A percentile compares a stretch with the other conserved stretches of the same genome.
phyloP scores from a whole-genome alignment of 1,139 yeast genomes.

The Kodamaea fungicola region DNA sequence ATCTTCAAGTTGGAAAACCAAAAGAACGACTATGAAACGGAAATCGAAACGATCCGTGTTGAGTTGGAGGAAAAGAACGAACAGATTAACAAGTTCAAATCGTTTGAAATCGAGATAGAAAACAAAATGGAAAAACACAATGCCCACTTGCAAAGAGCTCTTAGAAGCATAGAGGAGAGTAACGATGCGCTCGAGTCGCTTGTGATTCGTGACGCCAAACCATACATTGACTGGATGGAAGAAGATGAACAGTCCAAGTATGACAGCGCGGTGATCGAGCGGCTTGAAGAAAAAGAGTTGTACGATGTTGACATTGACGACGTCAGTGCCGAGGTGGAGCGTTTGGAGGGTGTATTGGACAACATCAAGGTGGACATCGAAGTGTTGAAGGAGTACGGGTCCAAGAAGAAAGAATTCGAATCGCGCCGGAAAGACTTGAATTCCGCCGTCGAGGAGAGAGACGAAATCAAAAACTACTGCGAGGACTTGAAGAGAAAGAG shows the following conservation, averaged over 20 bases:
- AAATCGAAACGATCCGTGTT: constrained; percentile 36
- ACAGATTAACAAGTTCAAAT: constrained; percentile 58
- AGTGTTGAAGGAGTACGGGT: constrained; percentile 72
- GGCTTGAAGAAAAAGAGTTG: constrained; percentile 52
- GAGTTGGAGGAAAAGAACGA: constrained; percentile 50
- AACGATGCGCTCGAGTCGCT: constrained; percentile 37
- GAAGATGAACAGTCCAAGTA: constrained; percentile 34
- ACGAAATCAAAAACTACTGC: constrained; percentile 55
- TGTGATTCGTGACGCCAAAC: constrained; percentile 50
- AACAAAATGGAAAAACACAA: constrained; percentile 62
- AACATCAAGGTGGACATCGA: constrained; percentile 68
- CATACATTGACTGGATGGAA: constrained; percentile 49
- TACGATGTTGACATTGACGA: constrained; percentile 45
- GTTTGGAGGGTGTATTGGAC: constrained; percentile 54
- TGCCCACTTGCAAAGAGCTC: constrained; percentile 39
- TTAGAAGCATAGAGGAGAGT: constrained; percentile 34
- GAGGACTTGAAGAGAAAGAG: constrained; percentile 75
- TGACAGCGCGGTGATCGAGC: constrained; percentile 36
- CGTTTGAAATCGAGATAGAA: constrained; percentile 66
- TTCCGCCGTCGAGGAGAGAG: constrained; percentile 63
- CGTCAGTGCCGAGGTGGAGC: constrained; percentile 51
- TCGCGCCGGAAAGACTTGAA: constrained; percentile 65
- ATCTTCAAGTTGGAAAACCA: constrained; percentile 22
- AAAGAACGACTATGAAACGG: constrained; percentile 32
- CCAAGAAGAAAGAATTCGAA: constrained; percentile 60